Evolutionary conservation across 2,329 filamentous ascomycete species (phyloP), one percentile per base, ranked within the genome.

Genomic region (Calonectria honghensis): DNA sequence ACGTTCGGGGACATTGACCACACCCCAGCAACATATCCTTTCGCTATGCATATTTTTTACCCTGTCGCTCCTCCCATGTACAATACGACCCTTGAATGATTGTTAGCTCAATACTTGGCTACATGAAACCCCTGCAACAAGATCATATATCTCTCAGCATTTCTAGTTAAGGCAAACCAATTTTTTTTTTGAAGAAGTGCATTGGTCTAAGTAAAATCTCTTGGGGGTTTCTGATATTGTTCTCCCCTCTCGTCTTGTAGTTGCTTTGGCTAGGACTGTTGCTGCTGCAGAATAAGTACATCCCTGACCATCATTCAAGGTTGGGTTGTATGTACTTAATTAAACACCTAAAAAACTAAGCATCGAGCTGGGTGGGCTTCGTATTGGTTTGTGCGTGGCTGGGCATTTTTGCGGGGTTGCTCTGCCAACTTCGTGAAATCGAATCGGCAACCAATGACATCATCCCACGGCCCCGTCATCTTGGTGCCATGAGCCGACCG

Each of bases 1-100:
- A 87, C 72, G 75, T 87, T 13, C 81, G 85, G 54, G 84, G 84
- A 13, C 74, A 78, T 48, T 78, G 51, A 74, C 64, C 65, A 74
- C 35, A 24, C 41, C 39, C 41, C 13, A 18, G 41, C 18, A 50
- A 27, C 32, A 29, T 27, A 41, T 61, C 37, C 16, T 45, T 16
- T 61, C 29, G 32, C n/a, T 51, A 66, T 66, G 59, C 66, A 73
- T 69, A 41, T 51, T 61, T 54, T 69, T 65, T 66, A 54, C 54
- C 57, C 27, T 65, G 39, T 64, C 29, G 35, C 37, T 50, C 16
- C 59, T 39, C 52, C 24, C 39, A 50, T 51, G n/a, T 45, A 45
- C 41, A 45, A 45, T 45, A 45, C 41, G 41, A 45, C 41, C 41
- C 41, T 45, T 45, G 18, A n/a, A 45, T 45, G 41, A 45, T 45